phyloP scores from a whole-genome alignment of 116 monocot species.

The Zostera marina region DNA sequence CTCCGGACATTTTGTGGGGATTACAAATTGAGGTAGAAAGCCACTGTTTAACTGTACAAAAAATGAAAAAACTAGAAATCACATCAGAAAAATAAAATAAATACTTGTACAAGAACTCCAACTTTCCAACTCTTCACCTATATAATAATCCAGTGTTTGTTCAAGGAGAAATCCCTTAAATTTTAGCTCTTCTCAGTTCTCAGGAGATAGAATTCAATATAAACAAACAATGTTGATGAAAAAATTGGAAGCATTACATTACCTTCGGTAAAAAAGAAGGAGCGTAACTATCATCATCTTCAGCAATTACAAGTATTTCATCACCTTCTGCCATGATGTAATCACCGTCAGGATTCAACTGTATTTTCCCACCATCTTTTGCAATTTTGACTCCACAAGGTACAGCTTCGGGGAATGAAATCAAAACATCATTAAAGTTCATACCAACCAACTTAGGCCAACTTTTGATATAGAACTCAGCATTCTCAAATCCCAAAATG shows the following conservation, averaged over 20 bases:
- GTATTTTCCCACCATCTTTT: conserved; percentile 49
- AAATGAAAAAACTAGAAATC: not conserved
- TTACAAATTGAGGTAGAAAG: conserved; percentile 33
- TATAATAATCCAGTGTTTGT: too few species aligned
- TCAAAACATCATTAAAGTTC: conserved; percentile 51
- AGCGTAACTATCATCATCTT: conserved; percentile 91
- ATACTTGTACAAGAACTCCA: too few species aligned
- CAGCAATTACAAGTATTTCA: conserved; percentile 85
- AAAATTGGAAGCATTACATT: not conserved
- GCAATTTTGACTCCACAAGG: conserved; percentile 93
- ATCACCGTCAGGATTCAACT: conserved; percentile 69
- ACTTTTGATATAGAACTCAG: conserved; percentile 89
- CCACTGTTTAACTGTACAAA: conserved; percentile 31
- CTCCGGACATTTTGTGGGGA: conserved; percentile 73
- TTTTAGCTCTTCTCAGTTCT: too few species aligned
- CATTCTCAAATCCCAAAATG: conserved; percentile 94
- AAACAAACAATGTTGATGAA: not conserved
- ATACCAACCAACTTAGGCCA: conserved; percentile 82
- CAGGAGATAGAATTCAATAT: not conserved
- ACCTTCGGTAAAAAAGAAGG: conserved; percentile 56
- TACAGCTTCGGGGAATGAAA: conserved; percentile 85
- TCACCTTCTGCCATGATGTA: conserved; percentile 81
- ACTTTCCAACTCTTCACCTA: too few species aligned
- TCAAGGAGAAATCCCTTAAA: too few species aligned
- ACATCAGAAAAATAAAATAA: not conserved